Evolutionary conservation across 2,329 filamentous ascomycete species (phyloP).

Genomic region (Trichoderma aggressivum): DNA sequence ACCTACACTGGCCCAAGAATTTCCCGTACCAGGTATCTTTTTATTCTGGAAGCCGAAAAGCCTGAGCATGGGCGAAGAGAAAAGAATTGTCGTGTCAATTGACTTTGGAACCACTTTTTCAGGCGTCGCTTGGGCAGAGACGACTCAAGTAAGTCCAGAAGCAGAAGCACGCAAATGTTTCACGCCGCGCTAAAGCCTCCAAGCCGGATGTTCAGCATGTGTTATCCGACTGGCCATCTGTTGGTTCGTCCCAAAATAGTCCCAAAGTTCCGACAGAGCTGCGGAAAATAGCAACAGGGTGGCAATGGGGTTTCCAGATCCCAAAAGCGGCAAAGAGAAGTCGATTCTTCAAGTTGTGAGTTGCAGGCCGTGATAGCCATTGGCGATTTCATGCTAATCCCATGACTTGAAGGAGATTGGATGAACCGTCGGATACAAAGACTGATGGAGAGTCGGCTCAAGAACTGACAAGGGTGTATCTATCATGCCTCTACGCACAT

Average conservation of each 20-base stretch:
- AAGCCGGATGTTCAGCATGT: conserved; percentile 40
- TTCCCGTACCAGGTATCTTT: not conserved
- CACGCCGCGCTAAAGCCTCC: conserved; percentile 25
- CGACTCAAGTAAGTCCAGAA: conserved; percentile 33
- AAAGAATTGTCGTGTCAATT: conserved; percentile 50
- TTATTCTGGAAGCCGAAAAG: conserved; percentile 13
- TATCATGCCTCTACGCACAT: conserved; percentile 47
- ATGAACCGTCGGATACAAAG: conserved; percentile 31
- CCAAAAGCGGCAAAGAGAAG: conserved; percentile 39
- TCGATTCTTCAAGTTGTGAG: conserved; percentile 48
- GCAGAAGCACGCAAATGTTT: conserved; percentile 6
- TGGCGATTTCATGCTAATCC: not conserved
- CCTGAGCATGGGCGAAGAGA: conserved; percentile 29
- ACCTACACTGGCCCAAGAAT: not conserved
- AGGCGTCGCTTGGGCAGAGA: conserved; percentile 51
- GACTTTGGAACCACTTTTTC: conserved; percentile 58
- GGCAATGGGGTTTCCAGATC: conserved; percentile 51
- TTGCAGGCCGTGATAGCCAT: conserved; percentile 24
- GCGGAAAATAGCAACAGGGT: conserved; percentile 38
- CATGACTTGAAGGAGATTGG: conserved; percentile 31
- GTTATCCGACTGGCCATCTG: conserved; percentile 45
- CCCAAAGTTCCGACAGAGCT: conserved; percentile 50
- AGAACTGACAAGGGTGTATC: conserved; percentile 40
- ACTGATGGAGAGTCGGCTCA: conserved; percentile 35
- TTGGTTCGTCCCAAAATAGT: conserved; percentile 32